Evolutionary conservation across 768 basidiomycete genomes (phyloP), one percentile per base, ranked within the genome.

Genomic region (Auriscalpium orientale): DNA sequence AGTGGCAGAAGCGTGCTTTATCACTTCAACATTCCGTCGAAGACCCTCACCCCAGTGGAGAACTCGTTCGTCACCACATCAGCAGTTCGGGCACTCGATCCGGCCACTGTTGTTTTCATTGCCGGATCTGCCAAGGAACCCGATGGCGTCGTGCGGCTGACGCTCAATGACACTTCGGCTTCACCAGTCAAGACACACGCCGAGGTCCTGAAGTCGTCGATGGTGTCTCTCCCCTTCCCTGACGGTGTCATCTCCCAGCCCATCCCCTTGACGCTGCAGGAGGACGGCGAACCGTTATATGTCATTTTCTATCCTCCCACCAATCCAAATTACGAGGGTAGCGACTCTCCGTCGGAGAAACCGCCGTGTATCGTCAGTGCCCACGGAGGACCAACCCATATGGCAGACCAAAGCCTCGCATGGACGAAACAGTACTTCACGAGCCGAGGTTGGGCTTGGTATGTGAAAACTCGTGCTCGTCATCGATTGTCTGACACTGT

Each of bases 381-480:
- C n/a, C 57, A 58, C 10, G 57, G 57, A 15, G 57, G 57, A 4
- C 90, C 91, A 0, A 90, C 87, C 0, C 62, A 61, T 3, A 66
- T 73, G 4, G 70, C 72, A 4, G 18, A 58, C 1, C 81, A 84
- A 52, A 78, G 72, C 0, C 66, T 90, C 36, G 67, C 65, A 13
- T 81, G 81, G 80, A 66, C 61, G n/a, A 78, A 72, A 47, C 76
- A 86, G 60, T 90, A 77, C 61, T 89, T 81, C 58, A 89, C 87
- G 0, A 80, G 79, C 34, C 76, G 85, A 5, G 86, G 87, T 28
- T 90, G 79, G 71, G 85, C 77, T n/a, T 89, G 85, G 87, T 87
- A 55, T 6, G 13, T 54, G 2, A n/a, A 20, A 46, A 18, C 10
- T 34, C 15, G 35, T 36, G 7, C 34, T 53, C 20, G 37, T 40